Conservation (phyloP, 257 asterid species). For the Haberlea rhodopensis region DNA sequence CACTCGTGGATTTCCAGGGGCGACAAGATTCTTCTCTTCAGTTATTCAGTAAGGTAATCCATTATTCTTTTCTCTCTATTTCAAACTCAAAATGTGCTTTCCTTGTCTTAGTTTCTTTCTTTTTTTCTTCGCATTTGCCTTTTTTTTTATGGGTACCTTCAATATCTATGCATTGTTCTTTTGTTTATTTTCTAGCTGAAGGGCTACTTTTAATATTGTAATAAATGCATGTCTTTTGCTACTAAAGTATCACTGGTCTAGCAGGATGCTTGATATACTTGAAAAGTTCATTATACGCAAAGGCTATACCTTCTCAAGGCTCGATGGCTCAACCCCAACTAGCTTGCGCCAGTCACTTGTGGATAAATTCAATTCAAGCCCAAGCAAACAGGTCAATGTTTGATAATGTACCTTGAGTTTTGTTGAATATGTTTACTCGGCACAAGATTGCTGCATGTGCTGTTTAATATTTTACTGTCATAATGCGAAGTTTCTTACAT, state of each 20-base stretch:
- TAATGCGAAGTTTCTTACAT: too few species aligned
- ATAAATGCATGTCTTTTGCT: neutral
- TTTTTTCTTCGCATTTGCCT: neutral
- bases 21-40: slow-evolving; percentile 94
- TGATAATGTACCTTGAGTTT: slow-evolving; percentile 18
- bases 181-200: neutral
- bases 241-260: slow-evolving; percentile 19
- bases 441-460: neutral
- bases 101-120: neutral
- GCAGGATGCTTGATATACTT: slow-evolving; percentile 92
- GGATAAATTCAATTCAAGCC: slow-evolving; percentile 86
- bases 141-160: neutral
- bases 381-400: slow-evolving; percentile 83
- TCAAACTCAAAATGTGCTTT: neutral
- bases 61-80: neutral
- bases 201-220: neutral
- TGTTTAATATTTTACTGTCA: too few species aligned
- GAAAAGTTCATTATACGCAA: slow-evolving; percentile 89
- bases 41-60: slow-evolving; percentile 83
- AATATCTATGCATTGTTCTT: neutral
- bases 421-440: neutral
- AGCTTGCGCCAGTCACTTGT: slow-evolving; percentile 82
- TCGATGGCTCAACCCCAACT: slow-evolving; percentile 93
- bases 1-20: slow-evolving; percentile 70
- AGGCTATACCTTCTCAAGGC: slow-evolving; percentile 85